These are phyloP conservation scores for Paxillus involutus DNA, from an alignment of 768 basidiomycete species.

Conservation along the genomic window DNA sequence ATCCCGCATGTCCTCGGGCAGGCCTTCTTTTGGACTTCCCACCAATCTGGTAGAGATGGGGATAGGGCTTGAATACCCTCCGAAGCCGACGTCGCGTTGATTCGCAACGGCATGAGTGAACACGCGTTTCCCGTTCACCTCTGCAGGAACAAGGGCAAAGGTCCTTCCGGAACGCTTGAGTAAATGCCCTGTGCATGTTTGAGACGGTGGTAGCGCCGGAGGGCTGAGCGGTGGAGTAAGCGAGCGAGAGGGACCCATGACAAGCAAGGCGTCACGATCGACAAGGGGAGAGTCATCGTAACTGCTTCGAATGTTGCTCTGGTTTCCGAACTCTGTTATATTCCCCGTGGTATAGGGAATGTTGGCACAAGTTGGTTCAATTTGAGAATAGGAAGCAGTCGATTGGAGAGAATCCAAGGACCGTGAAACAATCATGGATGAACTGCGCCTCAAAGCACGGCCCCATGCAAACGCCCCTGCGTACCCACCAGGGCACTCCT, in stretches of 20 bases:
- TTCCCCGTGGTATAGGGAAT: background rate
- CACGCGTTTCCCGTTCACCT: conserved; percentile 11
- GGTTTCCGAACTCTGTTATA: background rate
- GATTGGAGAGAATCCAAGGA: conserved; percentile 2
- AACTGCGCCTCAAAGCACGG: background rate
- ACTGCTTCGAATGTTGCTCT: background rate
- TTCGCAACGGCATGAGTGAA: conserved; percentile 16
- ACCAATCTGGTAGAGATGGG: background rate
- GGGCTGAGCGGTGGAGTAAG: conserved; percentile 15
- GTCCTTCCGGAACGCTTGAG: conserved; percentile 19
- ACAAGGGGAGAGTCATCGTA: background rate
- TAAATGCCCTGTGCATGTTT: background rate
- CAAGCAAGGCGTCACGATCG: background rate
- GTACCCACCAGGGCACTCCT: background rate
- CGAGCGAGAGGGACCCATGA: conserved; percentile 5
- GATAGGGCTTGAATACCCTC: background rate
- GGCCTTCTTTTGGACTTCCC: conserved; percentile 8
- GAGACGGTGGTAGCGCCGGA: conserved; percentile 7
- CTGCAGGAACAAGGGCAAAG: conserved; percentile 14
- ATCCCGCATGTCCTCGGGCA: conserved; percentile 28
- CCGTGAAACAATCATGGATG: conserved; percentile 6
- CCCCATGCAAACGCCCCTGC: background rate
- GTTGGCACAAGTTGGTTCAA: background rate
- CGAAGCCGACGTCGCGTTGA: background rate
- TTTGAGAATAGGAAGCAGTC: background rate